Conservation (phyloP, 2,329 filamentous ascomycete genomes). For the Leptographium galeiforme region DNA sequence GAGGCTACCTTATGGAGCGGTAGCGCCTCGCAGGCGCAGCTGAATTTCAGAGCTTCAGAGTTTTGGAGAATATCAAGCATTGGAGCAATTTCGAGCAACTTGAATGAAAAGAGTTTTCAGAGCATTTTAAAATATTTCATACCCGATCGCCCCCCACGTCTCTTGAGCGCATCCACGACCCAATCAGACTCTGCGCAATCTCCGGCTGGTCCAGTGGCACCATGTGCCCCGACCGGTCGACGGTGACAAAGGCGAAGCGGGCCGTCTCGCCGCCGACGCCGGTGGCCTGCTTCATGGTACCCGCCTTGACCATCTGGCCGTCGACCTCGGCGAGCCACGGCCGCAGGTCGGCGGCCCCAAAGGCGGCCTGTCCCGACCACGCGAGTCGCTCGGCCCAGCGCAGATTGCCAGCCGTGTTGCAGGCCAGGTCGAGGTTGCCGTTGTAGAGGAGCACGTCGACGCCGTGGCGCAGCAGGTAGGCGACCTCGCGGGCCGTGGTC, state of each 20-base stretch:
- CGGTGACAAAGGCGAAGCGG: background rate
- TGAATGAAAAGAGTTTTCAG: no score
- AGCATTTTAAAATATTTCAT: no score
- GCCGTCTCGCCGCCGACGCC: background rate
- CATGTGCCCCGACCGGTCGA: conserved; percentile 1
- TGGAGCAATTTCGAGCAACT: no score
- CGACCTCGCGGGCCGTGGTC: conserved; percentile 24
- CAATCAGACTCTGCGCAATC: background rate
- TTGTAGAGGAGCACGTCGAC: conserved; percentile 9
- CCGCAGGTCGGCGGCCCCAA: conserved; percentile 17
- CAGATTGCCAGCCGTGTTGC: conserved; percentile 14
- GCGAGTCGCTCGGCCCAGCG: conserved; percentile 24
- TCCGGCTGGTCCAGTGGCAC: background rate
- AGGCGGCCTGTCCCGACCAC: conserved; percentile 30
- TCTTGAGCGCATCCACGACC: background rate
- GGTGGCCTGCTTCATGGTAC: conserved; percentile 4
- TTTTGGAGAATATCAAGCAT: no score
- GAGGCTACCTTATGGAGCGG: no score
- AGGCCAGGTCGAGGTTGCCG: conserved; percentile 11
- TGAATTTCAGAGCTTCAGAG: no score
- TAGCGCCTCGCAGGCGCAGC: no score
- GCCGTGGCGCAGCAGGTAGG: conserved; percentile 6
- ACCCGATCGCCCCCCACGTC: no score
- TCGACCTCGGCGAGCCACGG: conserved; percentile 4
- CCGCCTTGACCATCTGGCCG: background rate